Conservation (phyloP, 441 rosid species). For the Pelargonium fulgidum region DNA sequence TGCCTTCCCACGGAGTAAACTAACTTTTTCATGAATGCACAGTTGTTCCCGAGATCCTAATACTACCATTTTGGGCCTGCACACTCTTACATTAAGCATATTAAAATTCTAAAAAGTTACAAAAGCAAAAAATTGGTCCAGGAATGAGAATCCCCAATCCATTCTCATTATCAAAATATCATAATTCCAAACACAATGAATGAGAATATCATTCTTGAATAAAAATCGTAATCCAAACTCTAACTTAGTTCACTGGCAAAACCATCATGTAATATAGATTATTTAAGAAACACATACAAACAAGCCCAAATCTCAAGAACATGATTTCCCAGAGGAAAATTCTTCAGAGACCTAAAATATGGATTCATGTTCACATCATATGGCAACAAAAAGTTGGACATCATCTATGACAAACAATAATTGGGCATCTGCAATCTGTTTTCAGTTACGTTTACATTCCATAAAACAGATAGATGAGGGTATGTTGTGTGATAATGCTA, state of each 20-base stretch:
- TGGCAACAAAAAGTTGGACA: background rate
- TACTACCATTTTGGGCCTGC: constrained; percentile 91
- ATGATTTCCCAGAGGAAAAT: background rate
- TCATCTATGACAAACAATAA: background rate
- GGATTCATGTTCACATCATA: background rate
- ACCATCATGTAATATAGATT: background rate
- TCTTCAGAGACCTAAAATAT: constrained; percentile 2
- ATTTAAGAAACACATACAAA: background rate
- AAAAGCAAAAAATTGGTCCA: background rate
- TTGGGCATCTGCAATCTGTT: background rate
- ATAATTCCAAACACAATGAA: no score
- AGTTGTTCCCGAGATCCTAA: constrained; percentile 95
- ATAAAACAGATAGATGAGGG: background rate
- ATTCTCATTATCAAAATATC: no score
- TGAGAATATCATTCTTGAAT: no score
- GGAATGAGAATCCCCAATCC: no score
- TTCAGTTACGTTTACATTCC: constrained; percentile 1
- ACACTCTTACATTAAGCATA: constrained; percentile 21
- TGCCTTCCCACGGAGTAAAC: constrained; percentile 77
- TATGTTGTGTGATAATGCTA: background rate
- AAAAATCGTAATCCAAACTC: no score
- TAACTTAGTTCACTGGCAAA: background rate
- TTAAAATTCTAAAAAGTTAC: background rate
- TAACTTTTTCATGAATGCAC: constrained; percentile 81
- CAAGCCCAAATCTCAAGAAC: background rate